Evolutionary conservation across 176 grass and related monocot species (phyloP), one percentile per base, ranked within the genome.

Genomic region (Chrysopogon serrulatus): DNA sequence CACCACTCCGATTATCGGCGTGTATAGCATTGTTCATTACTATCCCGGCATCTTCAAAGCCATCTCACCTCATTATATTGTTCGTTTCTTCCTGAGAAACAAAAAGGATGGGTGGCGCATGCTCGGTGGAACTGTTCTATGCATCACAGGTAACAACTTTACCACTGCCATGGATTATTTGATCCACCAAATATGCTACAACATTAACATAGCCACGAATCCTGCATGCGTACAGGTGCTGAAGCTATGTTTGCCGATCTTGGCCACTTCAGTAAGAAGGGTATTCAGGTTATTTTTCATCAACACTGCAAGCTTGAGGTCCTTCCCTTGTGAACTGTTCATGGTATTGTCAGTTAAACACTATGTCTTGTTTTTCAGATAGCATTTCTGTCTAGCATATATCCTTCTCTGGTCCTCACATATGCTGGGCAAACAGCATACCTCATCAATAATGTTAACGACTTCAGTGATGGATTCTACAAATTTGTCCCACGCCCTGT

Each of bases 171-270:
- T 36, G n/a, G n/a, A n/a, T n/a, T 10, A 19, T 79, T 62, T 36
- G 35, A 70, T 13, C 23, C 27, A 15, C 5, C 24, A 54, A 61
- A 65, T 19, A 43, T 23, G 48, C 34, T 63, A 10, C 2, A 0
- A 13, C 64, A 37, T 39, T 19, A 53, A 54, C 1, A 17, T 5
- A 19, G 37, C 6, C 39, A 24, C 2, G 16, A 47, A 24, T 87
- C 45, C 72, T 76, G 0, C 66, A 17, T 21, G 24, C 0, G 4
- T 76, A 74, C 72, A 97, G 95, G 95, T 87, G 86, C 90, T 30
- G 95, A 97, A 85, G 92, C 92, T 69, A 97, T 97, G 95, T 91
- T 97, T 83, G 95, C 88, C 51, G 92, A 97, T 83, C 92, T 97
- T 66, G 95, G 92, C 34, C 95, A 97, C 83, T 94, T 94, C 81